Percentiles rank a stretch among this genome's conserved stretches.
Conservation (phyloP, 805 yeast genomes). For the Cyberlindnera subsufficiens region DNA sequence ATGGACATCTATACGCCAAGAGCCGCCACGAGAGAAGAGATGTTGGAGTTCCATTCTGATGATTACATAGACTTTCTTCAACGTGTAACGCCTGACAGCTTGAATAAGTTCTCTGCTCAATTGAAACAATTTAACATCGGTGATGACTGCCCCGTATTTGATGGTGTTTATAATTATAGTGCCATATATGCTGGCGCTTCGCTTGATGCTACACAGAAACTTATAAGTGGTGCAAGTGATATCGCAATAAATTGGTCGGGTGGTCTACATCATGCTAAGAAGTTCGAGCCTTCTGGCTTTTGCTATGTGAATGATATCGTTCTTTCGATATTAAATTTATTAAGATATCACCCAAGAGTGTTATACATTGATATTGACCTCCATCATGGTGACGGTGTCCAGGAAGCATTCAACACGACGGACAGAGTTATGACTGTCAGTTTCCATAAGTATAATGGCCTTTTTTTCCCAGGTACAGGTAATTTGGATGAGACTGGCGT, state of each 20-base stretch:
- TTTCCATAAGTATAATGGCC: constrained; percentile 90
- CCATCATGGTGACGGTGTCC: constrained; percentile 98
- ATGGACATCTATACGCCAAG: constrained; percentile 89
- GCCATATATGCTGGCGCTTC: constrained; percentile 90
- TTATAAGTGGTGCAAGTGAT: constrained; percentile 82
- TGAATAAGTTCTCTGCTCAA: constrained; percentile 54
- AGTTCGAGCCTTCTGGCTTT: constrained; percentile 90
- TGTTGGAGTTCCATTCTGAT: constrained; percentile 76
- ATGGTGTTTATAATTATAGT: constrained; percentile 89
- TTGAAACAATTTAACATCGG: constrained; percentile 86
- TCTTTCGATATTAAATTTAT: constrained; percentile 73
- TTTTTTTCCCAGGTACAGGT: constrained; percentile 97
- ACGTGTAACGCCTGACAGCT: constrained; percentile 86
- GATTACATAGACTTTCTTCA: constrained; percentile 91
- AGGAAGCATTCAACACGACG: constrained; percentile 91
- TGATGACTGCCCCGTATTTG: constrained; percentile 88
- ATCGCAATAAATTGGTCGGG: constrained; percentile 97
- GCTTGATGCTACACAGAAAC: constrained; percentile 83
- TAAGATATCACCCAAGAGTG: constrained; percentile 88
- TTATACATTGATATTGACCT: constrained; percentile 91
- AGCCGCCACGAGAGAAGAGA: constrained; percentile 75
- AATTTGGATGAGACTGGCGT: constrained; percentile 84
- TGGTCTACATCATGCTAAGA: constrained; percentile 94
- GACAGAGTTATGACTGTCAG: constrained; percentile 96
- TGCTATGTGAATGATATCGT: constrained; percentile 95